Conservation (phyloP, 2,329 filamentous ascomycete genomes). For the Xylariaceae sp. region DNA sequence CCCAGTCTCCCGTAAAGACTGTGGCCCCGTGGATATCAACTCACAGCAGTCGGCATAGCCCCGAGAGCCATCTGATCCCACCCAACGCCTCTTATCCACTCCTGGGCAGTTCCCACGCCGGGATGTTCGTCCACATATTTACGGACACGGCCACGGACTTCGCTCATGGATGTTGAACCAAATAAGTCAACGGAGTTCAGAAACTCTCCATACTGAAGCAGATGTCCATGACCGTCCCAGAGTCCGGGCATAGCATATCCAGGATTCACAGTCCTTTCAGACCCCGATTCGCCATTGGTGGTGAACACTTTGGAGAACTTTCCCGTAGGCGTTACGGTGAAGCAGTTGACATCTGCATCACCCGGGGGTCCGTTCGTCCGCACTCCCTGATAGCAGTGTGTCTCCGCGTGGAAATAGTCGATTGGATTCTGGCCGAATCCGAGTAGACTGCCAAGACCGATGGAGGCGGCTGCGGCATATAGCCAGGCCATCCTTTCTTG, state of each 20-base stretch:
- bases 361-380: constrained; percentile 38
- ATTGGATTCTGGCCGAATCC: constrained; percentile 24
- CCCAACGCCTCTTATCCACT: constrained; percentile 64
- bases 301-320: constrained; percentile 47
- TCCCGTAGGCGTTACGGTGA: constrained; percentile 48
- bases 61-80: constrained; percentile 67
- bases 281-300: constrained; percentile 29
- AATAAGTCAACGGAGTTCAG: constrained; percentile 63
- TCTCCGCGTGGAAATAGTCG: constrained; percentile 29
- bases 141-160: constrained; percentile 50
- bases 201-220: constrained; percentile 63
- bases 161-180: constrained; percentile 50
- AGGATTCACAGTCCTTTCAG: constrained; percentile 33
- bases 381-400: constrained; percentile 44
- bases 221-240: constrained; percentile 68
- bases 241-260: constrained; percentile 62
- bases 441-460: constrained; percentile 25
- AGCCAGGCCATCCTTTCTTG: constrained; percentile 17
- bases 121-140: constrained; percentile 49
- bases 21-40: constrained; percentile 31
- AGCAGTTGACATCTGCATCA: constrained; percentile 47
- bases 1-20: constrained; percentile 13
- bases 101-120: constrained; percentile 47
- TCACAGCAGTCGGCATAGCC: constrained; percentile 61
- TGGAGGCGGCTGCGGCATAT: constrained; percentile 21